Evolutionary conservation across 2,329 filamentous ascomycete genomes (phyloP), one percentile per base, ranked within the genome.

Genomic region (Dryadomyces quercivorus): DNA sequence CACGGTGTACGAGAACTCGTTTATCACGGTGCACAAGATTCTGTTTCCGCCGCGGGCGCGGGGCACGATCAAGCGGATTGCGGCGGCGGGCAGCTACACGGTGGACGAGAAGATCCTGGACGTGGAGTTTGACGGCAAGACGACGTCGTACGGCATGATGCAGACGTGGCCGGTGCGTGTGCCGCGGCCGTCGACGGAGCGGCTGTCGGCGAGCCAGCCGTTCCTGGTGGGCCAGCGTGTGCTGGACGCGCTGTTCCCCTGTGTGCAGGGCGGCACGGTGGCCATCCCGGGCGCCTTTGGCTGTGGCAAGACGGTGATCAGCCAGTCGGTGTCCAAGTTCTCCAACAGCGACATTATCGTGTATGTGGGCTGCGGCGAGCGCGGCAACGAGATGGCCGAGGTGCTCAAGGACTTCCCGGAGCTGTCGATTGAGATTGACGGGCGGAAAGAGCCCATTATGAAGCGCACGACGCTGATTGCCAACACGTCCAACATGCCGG

Each of bases 321-420:
- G 85, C 66, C 93, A 98, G 75, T 95, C 89, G 58, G 86, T 98
- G 60, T 98, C 93, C 71, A 98, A 98, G 75, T 98, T 98, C 77
- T 98, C 93, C 67, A 98, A 98, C 83, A 93, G 87, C 70, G 93
- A 98, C 69, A 88, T 97, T 66, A 98, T 98, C 63, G 88, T 98
- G 63, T 98, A 98, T 69, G 93, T 98, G 57, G 93, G 93, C 57
- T 85, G 78, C 59, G 75, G 74, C 63, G 93, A 98, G 74, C 87
- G 93, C 64, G 93, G 93, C 62, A 98, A 98, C 68, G 93, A 98
- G 74, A 98, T 98, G 93, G 93, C 93, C 60, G 93, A 98, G 80
- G 93, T 98, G 63, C 80, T 98, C 80, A 97, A 96, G 87, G 93
- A 98, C 73, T 98, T 98, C 78, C 93, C 93, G 57, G 91, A 97